Conservation (phyloP, 2,329 filamentous ascomycete genomes). For the Ploettnerulaceae sp. region DNA sequence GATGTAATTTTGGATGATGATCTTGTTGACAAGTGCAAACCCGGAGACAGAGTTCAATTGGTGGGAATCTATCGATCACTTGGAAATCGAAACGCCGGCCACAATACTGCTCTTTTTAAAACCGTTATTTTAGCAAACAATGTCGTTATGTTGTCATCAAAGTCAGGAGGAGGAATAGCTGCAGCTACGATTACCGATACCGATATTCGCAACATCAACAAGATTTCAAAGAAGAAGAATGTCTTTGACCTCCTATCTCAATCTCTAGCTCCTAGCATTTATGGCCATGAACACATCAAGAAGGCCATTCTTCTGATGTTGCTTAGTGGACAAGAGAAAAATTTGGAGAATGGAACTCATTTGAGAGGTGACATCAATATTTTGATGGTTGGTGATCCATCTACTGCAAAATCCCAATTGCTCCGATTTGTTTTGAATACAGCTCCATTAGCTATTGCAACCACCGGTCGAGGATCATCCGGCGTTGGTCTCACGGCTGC, state of each 20-base stretch:
- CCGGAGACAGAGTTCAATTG: constrained; percentile 90
- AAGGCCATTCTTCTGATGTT: constrained; percentile 96
- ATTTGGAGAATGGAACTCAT: constrained; percentile 95
- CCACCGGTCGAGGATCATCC: constrained; percentile 92
- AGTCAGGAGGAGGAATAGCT: constrained; percentile 90
- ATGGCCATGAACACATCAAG: constrained; percentile 95
- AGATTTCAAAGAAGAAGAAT: constrained; percentile 88
- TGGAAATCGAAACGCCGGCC: constrained; percentile 86
- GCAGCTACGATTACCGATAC: constrained; percentile 91
- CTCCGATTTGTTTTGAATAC: constrained; percentile 96
- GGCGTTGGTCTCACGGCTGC: constrained; percentile 96
- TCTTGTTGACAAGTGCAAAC: constrained; percentile 89
- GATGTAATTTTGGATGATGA: constrained; percentile 97
- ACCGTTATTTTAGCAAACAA: constrained; percentile 94
- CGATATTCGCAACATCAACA: constrained; percentile 98
- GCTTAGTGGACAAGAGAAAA: constrained; percentile 95
- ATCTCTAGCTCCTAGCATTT: constrained; percentile 93
- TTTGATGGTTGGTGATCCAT: constrained; percentile 97
- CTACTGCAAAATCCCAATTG: constrained; percentile 97
- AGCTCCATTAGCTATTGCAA: constrained; percentile 91
- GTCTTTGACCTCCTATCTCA: constrained; percentile 90
- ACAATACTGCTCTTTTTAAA: constrained; percentile 90
- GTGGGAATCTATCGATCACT: constrained; percentile 95
- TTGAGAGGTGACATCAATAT: constrained; percentile 98
- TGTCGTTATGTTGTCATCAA: constrained; percentile 88